Percentiles rank a stretch among this genome's conserved stretches.
Conservation (phyloP, 1,284 basidiomycete species). For the Leccinum cinnamomeum region DNA sequence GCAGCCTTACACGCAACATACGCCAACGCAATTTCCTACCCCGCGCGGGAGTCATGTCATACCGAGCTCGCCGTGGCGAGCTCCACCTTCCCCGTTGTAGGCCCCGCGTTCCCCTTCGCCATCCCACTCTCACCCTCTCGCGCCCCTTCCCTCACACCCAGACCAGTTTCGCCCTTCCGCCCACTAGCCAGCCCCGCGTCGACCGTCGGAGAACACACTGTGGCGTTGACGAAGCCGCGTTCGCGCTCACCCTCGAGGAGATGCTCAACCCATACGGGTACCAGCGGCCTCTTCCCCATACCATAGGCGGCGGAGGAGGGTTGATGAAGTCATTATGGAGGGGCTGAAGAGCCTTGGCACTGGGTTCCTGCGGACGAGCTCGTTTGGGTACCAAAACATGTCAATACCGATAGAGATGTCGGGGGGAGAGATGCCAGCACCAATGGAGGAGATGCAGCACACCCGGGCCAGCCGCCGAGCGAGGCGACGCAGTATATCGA, state of each 20-base stretch:
- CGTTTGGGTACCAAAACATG: slow-evolving; percentile 2
- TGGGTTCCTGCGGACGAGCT: slow-evolving; percentile 3
- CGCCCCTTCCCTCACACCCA: neutral
- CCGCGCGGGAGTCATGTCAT: neutral
- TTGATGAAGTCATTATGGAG: slow-evolving; percentile 25
- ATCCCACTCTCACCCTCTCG: neutral
- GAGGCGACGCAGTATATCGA: slow-evolving; percentile 17
- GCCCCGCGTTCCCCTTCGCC: neutral
- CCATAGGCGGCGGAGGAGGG: slow-evolving; percentile 1
- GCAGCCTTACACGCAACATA: neutral
- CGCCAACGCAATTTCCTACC: neutral
- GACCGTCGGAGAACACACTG: slow-evolving; percentile 30
- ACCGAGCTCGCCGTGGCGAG: neutral
- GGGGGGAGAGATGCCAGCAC: too few species aligned
- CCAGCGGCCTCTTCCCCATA: neutral
- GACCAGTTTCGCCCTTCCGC: slow-evolving; percentile 7
- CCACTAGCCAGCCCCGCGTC: slow-evolving; percentile 22
- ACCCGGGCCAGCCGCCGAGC: neutral
- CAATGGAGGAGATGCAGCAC: neutral
- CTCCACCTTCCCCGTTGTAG: neutral
- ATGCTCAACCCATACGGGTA: slow-evolving; percentile 10
- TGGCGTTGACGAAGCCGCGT: slow-evolving; percentile 23
- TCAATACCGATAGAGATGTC: neutral
- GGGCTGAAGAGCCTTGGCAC: slow-evolving; percentile 26
- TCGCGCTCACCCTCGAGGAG: neutral